Base-by-base conservation (phyloP, 2,329 filamentous ascomycete species). In the Fusarium poae region DNA sequence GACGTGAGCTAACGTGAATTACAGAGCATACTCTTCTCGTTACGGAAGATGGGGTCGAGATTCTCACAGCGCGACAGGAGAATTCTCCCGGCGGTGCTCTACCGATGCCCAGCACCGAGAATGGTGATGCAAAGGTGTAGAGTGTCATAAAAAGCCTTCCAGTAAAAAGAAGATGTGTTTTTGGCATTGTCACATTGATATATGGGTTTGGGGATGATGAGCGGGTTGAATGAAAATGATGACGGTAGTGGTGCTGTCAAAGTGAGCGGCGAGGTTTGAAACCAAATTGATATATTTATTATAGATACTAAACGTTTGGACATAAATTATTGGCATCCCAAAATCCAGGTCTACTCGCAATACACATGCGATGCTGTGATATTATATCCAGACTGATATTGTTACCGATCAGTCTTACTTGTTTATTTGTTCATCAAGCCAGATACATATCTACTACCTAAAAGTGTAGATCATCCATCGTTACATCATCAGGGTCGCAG, bases 1-100 rank as follows among this genome's bases (percentile, higher is more conserved):
- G 21, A 29, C 30, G 15, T 21, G 18, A 23, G 53, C 76, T 80
- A 61, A 79, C 51, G 11, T 6, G 11, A 9, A 32, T 18, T 44
- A 25, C 70, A 88, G 92, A 97, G 79, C 93, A 97, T 77, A 96
- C 92, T 1, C 82, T 97, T 53, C 83, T 97, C 12, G 92, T 97
- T 4, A 97, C 93, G 0, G 92, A 94, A 75, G 88, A 91, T 70
- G 93, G 93, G 3, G 91, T 94, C 9, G 93, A 97, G 80, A 84
- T 97, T 44, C 79, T 97, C 72, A 97, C 93, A 1, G 93, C 92
- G 42, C 86, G 92, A 71, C 81, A 88, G 43, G 83, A 87, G 46
- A 86, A 91, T 76, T 95, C 92, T 25, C 93, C 93, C 2, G 93
- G 93, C 63, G 93, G 93, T 2, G 84, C 90, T 6, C 81, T 92